These are phyloP conservation scores for Pythium aphanidermatum DNA, from an alignment of 352 stramenopile species.

Conservation along the genomic window DNA sequence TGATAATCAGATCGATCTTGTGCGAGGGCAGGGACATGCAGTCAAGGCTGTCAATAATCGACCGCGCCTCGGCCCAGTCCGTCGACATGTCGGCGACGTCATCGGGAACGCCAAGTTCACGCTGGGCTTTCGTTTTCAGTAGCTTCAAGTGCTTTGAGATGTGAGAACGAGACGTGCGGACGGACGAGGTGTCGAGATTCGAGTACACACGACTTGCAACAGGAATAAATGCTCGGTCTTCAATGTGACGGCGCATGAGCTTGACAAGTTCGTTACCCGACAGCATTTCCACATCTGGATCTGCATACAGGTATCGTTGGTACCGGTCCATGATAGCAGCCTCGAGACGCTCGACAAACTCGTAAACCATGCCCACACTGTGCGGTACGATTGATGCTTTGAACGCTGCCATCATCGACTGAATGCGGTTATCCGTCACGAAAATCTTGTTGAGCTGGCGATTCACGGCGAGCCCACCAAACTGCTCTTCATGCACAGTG, in stretches of 20 bases:
- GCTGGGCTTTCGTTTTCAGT: constrained; percentile 41
- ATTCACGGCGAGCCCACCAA: constrained; percentile 42
- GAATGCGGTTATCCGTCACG: constrained; percentile 51
- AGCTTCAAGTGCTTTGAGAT: constrained; percentile 55
- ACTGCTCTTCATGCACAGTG: constrained; percentile 50
- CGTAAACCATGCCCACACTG: constrained; percentile 40
- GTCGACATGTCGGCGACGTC: constrained; percentile 50
- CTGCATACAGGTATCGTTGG: constrained; percentile 52
- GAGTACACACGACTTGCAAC: constrained; percentile 50
- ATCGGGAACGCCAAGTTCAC: constrained; percentile 58
- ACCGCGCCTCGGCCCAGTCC: constrained; percentile 43
- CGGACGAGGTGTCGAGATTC: constrained; percentile 35
- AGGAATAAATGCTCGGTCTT: constrained; percentile 75
- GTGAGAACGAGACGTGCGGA: constrained; percentile 27
- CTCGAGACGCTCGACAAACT: constrained; percentile 59
- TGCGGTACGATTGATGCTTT: constrained; percentile 44
- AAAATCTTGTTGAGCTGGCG: constrained; percentile 79
- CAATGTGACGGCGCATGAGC: constrained; percentile 63
- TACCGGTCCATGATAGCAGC: constrained; percentile 66
- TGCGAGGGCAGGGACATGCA: constrained; percentile 74
- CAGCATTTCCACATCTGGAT: constrained; percentile 56
- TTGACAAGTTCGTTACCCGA: constrained; percentile 69
- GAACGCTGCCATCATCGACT: constrained; percentile 42
- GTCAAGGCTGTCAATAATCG: constrained; percentile 60
- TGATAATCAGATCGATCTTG: constrained; percentile 76